These are phyloP conservation scores for Hortiboletus flavorubellus DNA, from an alignment of 768 basidiomycete species.

Conservation along the genomic window DNA sequence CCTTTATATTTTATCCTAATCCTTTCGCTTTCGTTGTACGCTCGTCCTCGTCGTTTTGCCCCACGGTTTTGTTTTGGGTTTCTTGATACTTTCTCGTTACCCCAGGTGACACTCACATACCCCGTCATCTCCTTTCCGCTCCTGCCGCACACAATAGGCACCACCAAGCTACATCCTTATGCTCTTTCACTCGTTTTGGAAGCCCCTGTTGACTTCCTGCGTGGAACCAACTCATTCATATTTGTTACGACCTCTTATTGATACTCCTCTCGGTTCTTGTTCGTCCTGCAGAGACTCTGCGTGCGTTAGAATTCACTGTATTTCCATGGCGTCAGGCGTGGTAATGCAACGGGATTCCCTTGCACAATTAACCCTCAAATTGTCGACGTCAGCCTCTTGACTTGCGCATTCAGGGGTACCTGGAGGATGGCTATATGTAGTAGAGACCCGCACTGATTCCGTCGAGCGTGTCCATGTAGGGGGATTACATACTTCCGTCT, in stretches of 20 bases:
- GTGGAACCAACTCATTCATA: constrained; percentile 10
- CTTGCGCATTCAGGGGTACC: neutral
- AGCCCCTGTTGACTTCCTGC: constrained; percentile 10
- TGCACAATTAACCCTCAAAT: neutral
- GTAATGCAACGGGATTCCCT: neutral
- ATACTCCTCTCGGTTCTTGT: constrained; percentile 11
- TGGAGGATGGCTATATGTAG: neutral
- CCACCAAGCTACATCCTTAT: constrained; percentile 24
- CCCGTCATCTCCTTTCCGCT: constrained; percentile 11
- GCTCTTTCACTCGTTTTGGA: constrained; percentile 26
- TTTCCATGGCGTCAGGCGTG: constrained; percentile 12
- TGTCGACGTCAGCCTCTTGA: too few relatives aligned
- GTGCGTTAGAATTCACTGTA: constrained; percentile 18
- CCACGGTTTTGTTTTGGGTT: constrained; percentile 11
- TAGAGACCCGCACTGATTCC: neutral
- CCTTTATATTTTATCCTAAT: constrained; percentile 27
- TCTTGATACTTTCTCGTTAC: constrained; percentile 20
- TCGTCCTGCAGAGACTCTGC: constrained; percentile 7
- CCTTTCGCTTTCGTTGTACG: constrained; percentile 18
- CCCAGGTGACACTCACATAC: constrained; percentile 22
- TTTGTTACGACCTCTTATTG: constrained; percentile 25
- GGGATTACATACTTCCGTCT: neutral
- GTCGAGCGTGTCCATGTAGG: neutral
- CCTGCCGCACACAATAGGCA: constrained; percentile 20
- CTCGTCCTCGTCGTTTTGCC: constrained; percentile 20